phyloP scores from a whole-genome alignment of 1,284 basidiomycete species.

The Ceratobasidium sp. region DNA sequence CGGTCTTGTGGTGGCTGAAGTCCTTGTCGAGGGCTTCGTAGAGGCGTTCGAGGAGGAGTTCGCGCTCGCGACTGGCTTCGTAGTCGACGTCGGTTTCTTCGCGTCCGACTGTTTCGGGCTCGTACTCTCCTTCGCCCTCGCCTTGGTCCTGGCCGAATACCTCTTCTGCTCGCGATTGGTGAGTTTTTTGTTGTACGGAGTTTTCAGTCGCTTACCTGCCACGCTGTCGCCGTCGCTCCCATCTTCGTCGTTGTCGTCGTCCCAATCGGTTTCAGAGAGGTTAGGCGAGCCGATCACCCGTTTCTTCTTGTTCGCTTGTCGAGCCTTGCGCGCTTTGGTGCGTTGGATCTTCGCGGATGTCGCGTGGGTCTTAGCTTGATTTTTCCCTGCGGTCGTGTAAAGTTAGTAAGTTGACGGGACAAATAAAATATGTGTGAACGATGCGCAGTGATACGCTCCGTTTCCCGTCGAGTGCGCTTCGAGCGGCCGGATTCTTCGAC shows the following conservation, averaged over 20 bases:
- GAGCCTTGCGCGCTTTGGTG: not conserved
- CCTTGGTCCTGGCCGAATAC: not conserved
- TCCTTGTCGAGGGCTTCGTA: constrained; percentile 6
- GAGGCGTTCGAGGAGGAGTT: not conserved
- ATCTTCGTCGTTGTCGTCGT: not conserved
- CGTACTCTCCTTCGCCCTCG: not conserved
- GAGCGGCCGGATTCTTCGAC: not conserved
- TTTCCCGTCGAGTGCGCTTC: not conserved
- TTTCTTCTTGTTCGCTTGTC: not conserved
- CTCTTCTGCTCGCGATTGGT: not conserved
- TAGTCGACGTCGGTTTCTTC: constrained; percentile 3
- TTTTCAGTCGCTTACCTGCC: not conserved
- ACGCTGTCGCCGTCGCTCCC: not conserved
- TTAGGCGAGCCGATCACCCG: not conserved
- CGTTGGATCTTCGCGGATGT: not conserved
- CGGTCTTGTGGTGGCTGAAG: not conserved
- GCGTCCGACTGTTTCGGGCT: not conserved
- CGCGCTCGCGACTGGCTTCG: not conserved
- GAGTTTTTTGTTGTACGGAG: not conserved
- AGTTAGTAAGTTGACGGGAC: not conserved
- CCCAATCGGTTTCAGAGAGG: constrained; percentile 1
- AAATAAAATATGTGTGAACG: not conserved
- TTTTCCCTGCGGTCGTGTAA: not conserved
- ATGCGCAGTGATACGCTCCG: constrained; percentile 2
- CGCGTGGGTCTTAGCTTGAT: not conserved